Base-by-base conservation (phyloP, 768 basidiomycete genomes). In the Steccherinum ochraceum region DNA sequence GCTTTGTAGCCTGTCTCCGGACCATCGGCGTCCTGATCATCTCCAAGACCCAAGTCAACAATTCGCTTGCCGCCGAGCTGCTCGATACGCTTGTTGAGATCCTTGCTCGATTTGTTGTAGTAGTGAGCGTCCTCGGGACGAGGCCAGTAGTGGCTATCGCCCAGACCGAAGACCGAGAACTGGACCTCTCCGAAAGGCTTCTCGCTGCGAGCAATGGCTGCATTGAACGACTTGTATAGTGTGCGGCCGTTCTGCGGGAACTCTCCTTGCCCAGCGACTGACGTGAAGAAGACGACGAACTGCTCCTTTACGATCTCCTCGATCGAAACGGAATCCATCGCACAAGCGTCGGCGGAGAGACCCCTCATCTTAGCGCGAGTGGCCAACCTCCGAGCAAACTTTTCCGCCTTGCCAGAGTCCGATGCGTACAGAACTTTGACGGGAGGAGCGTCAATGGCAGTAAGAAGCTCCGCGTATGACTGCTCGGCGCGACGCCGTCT, bases 141-240 rank as follows among this genome's bases (percentile, higher is more conserved):
- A 7, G 96, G 96, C 96, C 96, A 99, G 72, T 99, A 99, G 69
- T 96, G 94, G 65, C 89, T 94, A 67, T 99, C 96, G 54, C 96
- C 96, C 83, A 99, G 87, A 45, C 76, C 95, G 58, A 98, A 96
- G 41, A 98, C 93, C 48, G 85, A 69, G 67, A 80, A 89, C 62
- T 80, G 84, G 52, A 93, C 72, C 54, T 83, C 84, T 48, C 71
- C 55, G 40, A 93, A 72, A 4, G 77, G 71, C 49, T 70, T 73
- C 47, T 86, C 84, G 18, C 80, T 80, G n/a, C 73, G 72, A 10
- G 73, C 69, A 2, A 72, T 65, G 5, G 81, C 78, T 5, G 83
- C 84, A 57, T 88, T 87, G 58, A 96, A 60, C 3, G 88, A 76
- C 71, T 95, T 97, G 77, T 86, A 86, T 63, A 94, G 82, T 41